Evolutionary conservation across 257 asterid genomes (phyloP).

Genomic region (Gardenia jasminoides): DNA sequence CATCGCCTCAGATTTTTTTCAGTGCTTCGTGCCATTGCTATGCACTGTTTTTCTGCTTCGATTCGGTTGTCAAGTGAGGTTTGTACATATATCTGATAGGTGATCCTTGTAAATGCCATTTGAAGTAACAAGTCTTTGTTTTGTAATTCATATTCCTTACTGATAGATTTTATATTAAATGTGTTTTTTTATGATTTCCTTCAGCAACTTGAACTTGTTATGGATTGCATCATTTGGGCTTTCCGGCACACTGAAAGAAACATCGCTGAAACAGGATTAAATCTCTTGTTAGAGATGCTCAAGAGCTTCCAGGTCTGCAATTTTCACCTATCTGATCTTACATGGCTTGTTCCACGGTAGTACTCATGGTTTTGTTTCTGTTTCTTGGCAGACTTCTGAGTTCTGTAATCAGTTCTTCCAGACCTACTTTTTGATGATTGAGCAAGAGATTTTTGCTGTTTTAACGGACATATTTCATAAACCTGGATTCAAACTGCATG

Average conservation of each 20-base stretch:
- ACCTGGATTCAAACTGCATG: slow-evolving; percentile 97
- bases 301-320: slow-evolving; percentile 82
- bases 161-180: slow-evolving; percentile 10
- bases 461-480: slow-evolving; percentile 91
- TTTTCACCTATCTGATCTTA: not conserved
- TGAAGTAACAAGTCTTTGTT: not conserved
- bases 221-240: slow-evolving; percentile 99
- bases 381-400: slow-evolving; percentile 65
- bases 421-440: slow-evolving; percentile 76
- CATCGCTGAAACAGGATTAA: slow-evolving; percentile 97
- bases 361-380: slow-evolving; percentile 25
- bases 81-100: slow-evolving; percentile 1
- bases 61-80: slow-evolving; percentile 92
- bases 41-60: slow-evolving; percentile 87
- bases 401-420: slow-evolving; percentile 84
- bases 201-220: slow-evolving; percentile 94
- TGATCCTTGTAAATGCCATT: not conserved
- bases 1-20: slow-evolving; percentile 97
- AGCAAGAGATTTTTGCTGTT: slow-evolving; percentile 95
- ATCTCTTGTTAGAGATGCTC: slow-evolving; percentile 84
- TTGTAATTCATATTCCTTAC: not conserved
- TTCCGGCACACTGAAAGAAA: slow-evolving; percentile 98
- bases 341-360: not conserved
- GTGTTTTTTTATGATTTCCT: slow-evolving; percentile 16
- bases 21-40: slow-evolving; percentile 89